Conservation (phyloP, 2,329 filamentous ascomycete species). For the Beauveria australis region DNA sequence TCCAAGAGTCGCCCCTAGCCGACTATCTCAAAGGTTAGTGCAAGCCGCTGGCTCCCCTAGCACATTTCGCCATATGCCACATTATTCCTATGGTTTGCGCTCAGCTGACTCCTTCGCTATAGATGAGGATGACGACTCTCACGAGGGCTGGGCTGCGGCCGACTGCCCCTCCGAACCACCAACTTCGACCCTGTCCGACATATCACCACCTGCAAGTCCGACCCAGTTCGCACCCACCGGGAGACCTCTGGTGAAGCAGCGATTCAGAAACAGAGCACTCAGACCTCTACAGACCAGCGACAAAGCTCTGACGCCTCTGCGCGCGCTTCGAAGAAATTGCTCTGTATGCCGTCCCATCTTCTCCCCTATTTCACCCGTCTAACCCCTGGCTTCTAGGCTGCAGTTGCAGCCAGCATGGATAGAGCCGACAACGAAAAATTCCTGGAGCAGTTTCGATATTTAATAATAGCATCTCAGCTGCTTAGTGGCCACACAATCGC, state of each 20-base stretch:
- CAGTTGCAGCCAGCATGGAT: slow-evolving; percentile 63
- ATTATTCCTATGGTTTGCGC: not conserved
- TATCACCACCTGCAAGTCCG: slow-evolving; percentile 40
- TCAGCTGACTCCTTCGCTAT: slow-evolving; percentile 7
- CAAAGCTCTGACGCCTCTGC: slow-evolving; percentile 29
- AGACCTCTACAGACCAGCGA: slow-evolving; percentile 31
- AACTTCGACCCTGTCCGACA: slow-evolving; percentile 28
- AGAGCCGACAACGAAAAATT: slow-evolving; percentile 76
- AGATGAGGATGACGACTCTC: slow-evolving; percentile 40
- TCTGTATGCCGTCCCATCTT: slow-evolving; percentile 34
- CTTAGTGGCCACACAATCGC: slow-evolving; percentile 60
- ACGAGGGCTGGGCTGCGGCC: slow-evolving; percentile 37
- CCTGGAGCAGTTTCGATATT: slow-evolving; percentile 87
- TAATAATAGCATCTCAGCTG: slow-evolving; percentile 84
- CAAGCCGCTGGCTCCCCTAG: not conserved
- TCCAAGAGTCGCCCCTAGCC: slow-evolving; percentile 79
- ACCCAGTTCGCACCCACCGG: slow-evolving; percentile 49
- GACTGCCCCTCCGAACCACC: slow-evolving; percentile 26
- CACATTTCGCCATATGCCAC: not conserved
- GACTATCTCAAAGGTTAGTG: slow-evolving; percentile 75
- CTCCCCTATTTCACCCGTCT: not conserved
- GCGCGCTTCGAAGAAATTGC: slow-evolving; percentile 39
- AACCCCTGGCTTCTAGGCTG: slow-evolving; percentile 39
- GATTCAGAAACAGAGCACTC: slow-evolving; percentile 42
- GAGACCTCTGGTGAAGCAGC: slow-evolving; percentile 43